A percentile compares a stretch with the other conserved stretches of the same genome.
Evolutionary conservation across 495 filamentous ascomycete species (phyloP).

Genomic region (Penicillium coffeae): DNA sequence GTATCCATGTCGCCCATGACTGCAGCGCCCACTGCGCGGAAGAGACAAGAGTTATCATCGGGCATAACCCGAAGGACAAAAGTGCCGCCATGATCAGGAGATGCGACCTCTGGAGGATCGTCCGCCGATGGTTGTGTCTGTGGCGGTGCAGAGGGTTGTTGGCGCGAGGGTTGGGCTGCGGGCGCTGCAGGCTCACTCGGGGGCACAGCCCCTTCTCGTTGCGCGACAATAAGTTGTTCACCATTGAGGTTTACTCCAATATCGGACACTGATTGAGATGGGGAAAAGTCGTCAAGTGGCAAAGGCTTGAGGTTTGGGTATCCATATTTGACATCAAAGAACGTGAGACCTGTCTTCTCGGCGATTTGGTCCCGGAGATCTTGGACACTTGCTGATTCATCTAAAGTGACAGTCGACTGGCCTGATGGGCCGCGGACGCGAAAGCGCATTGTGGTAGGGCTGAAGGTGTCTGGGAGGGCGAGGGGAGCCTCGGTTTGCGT

Average conservation of each 20-base stretch:
- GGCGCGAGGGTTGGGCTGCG: constrained; percentile 14
- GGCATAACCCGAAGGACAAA: constrained; percentile 91
- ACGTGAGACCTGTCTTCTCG: constrained; percentile 45
- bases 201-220: constrained; percentile 31
- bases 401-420: constrained; percentile 57
- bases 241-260: constrained; percentile 69
- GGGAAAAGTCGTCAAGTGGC: constrained; percentile 47
- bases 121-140: constrained; percentile 20
- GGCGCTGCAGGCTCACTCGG: constrained; percentile 20
- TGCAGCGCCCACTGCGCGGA: constrained; percentile 79
- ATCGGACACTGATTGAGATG: constrained; percentile 46
- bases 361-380: constrained; percentile 57
- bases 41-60: constrained; percentile 94
- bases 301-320: constrained; percentile 73
- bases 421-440: constrained; percentile 62
- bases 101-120: constrained; percentile 68
- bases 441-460: constrained; percentile 47
- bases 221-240: constrained; percentile 72
- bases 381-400: constrained; percentile 60
- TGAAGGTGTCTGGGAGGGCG: neutral
- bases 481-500: no score
- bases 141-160: constrained; percentile 18
- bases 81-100: constrained; percentile 58
- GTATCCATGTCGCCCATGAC: constrained; percentile 67
- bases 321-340: constrained; percentile 79